These are phyloP conservation scores for Metrosideros polymorpha DNA, from an alignment of 441 rosid species.

Conservation along the genomic window DNA sequence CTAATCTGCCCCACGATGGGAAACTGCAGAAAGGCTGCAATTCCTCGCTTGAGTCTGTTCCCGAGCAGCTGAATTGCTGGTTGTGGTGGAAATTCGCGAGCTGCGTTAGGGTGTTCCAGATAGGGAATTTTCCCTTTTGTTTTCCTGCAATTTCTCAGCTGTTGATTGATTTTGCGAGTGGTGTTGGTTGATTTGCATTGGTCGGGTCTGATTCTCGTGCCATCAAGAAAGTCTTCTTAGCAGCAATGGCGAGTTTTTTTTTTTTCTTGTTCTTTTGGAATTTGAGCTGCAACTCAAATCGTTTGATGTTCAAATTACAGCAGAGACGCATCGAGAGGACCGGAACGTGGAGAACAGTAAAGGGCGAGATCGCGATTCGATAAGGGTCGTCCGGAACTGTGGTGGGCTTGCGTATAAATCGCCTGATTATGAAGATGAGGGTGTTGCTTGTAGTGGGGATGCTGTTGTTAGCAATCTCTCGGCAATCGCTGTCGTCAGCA, in stretches of 20 bases:
- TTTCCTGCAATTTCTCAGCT: background rate
- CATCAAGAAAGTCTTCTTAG: background rate
- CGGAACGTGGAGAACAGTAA: background rate
- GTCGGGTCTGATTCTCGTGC: background rate
- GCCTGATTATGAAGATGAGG: background rate
- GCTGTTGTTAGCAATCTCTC: background rate
- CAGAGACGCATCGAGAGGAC: background rate
- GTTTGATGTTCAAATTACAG: background rate
- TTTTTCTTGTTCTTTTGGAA: background rate
- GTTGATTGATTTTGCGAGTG: background rate
- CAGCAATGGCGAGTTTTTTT: background rate
- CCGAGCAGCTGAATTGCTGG: too few species aligned
- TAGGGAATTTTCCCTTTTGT: background rate
- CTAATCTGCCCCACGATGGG: too few species aligned
- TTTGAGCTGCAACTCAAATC: background rate
- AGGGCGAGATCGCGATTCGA: background rate
- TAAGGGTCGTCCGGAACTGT: background rate
- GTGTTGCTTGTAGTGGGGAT: background rate
- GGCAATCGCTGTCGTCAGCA: background rate
- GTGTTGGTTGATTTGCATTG: background rate
- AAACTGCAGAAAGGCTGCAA: too few species aligned
- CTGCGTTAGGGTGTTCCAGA: background rate
- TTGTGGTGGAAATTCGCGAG: too few species aligned
- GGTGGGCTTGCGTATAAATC: background rate
- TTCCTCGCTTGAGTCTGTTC: too few species aligned